Percentiles rank a stretch among this genome's conserved stretches.
Evolutionary conservation across 371 early-diverging fungal genomes (phyloP).

Genomic region (Basidiobolus meristosporus): DNA sequence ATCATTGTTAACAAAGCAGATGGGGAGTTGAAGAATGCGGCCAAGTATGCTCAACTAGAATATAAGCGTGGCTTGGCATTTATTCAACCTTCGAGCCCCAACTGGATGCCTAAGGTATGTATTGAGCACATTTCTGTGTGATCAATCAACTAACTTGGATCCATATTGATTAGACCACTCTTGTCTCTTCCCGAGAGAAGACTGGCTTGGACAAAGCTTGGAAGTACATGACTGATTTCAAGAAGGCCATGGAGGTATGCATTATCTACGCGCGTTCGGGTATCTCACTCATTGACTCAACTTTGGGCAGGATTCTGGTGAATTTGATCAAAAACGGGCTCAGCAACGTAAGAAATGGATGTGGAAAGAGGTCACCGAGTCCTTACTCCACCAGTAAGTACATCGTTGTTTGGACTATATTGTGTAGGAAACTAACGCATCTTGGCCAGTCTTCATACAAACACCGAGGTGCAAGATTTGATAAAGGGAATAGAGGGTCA

Average conservation of each 20-base stretch:
- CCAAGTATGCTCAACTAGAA: constrained; percentile 36
- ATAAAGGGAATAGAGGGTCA: too few species aligned
- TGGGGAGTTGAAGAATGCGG: constrained; percentile 37
- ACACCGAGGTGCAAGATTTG: too few species aligned
- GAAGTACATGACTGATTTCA: constrained; percentile 33
- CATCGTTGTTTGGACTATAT: too few species aligned
- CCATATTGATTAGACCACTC: constrained; percentile 17
- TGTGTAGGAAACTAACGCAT: too few species aligned
- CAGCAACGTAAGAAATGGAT: neutral
- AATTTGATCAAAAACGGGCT: neutral
- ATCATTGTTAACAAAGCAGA: constrained; percentile 64
- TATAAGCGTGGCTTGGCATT: constrained; percentile 41
- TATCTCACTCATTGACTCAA: too few species aligned
- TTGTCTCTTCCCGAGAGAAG: constrained; percentile 34
- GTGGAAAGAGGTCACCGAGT: neutral
- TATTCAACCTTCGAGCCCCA: constrained; percentile 10
- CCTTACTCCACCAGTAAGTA: neutral
- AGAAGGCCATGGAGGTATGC: constrained; percentile 19
- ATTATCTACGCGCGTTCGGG: too few species aligned
- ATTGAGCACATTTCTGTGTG: neutral
- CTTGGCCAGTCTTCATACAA: too few species aligned
- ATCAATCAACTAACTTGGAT: constrained; percentile 4
- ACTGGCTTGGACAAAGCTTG: constrained; percentile 41
- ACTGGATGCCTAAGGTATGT: constrained; percentile 18
- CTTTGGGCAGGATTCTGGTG: neutral